These are phyloP conservation scores for Verticillium nubilum DNA, from an alignment of 2,329 filamentous ascomycete genomes.

Conservation along the genomic window DNA sequence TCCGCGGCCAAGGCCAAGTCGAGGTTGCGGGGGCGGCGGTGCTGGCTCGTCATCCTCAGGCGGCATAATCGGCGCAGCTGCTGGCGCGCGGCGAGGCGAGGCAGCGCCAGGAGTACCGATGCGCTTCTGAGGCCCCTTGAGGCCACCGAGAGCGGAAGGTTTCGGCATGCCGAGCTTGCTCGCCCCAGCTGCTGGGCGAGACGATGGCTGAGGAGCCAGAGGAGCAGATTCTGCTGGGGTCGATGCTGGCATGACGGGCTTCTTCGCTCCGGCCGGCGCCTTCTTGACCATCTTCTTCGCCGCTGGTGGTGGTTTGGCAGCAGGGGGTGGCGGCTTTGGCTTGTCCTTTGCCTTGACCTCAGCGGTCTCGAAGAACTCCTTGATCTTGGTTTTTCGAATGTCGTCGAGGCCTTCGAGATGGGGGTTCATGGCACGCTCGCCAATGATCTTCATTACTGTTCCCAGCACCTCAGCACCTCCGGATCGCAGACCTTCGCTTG, in stretches of 20 bases:
- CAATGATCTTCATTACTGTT: slow-evolving; percentile 97
- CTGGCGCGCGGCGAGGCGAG: slow-evolving; percentile 45
- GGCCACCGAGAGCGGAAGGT: slow-evolving; percentile 43
- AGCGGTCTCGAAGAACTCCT: slow-evolving; percentile 74
- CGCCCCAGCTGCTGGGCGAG: slow-evolving; percentile 34
- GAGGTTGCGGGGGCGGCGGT: slow-evolving; percentile 48
- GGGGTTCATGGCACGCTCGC: slow-evolving; percentile 90
- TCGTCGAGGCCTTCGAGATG: slow-evolving; percentile 91
- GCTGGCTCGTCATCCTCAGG: slow-evolving; percentile 48
- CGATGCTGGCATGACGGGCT: slow-evolving; percentile 22
- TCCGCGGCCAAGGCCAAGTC: slow-evolving; percentile 65
- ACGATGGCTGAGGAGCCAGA: slow-evolving; percentile 52
- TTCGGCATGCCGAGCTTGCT: slow-evolving; percentile 51
- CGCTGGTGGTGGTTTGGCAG: slow-evolving; percentile 38
- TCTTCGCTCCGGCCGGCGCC: slow-evolving; percentile 34
- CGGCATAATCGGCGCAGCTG: slow-evolving; percentile 39
- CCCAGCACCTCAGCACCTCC: slow-evolving; percentile 90
- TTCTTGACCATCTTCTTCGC: slow-evolving; percentile 40
- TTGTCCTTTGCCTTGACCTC: slow-evolving; percentile 54
- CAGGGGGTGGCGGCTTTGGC: slow-evolving; percentile 71
- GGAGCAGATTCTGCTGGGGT: slow-evolving; percentile 31
- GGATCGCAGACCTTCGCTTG: slow-evolving; percentile 76
- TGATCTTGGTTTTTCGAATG: slow-evolving; percentile 91
- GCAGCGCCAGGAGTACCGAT: slow-evolving; percentile 39
- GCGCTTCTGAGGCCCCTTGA: slow-evolving; percentile 57